A percentile compares a stretch with the other conserved stretches of the same genome.
These are phyloP conservation scores for Passalora sequoiae DNA, from an alignment of 2,329 filamentous ascomycete species.

Conservation along the genomic window DNA sequence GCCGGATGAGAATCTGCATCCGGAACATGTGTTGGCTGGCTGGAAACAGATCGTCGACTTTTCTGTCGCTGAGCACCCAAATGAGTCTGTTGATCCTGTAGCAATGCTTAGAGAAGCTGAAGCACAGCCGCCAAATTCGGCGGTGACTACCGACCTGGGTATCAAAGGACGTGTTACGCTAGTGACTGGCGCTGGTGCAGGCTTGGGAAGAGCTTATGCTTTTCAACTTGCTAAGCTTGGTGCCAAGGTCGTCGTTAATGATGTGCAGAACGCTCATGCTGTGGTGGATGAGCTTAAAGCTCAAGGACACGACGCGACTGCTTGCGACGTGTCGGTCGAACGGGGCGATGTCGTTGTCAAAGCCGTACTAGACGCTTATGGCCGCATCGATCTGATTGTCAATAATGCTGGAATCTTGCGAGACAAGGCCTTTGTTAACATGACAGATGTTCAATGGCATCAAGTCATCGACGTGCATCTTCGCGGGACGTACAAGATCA, in stretches of 20 bases:
- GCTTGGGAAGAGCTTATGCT: conserved; percentile 84
- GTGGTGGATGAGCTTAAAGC: conserved; percentile 89
- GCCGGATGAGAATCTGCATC: conserved; percentile 71
- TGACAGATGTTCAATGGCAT: conserved; percentile 90
- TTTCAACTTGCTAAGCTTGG: conserved; percentile 79
- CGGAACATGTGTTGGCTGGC: conserved; percentile 36
- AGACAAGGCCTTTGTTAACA: conserved; percentile 95
- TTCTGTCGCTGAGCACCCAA: conserved; percentile 59
- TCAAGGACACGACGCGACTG: conserved; percentile 77
- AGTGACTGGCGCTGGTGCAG: conserved; percentile 79
- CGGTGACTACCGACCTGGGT: conserved; percentile 93
- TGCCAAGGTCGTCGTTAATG: conserved; percentile 84
- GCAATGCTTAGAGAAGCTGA: conserved; percentile 79
- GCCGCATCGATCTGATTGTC: conserved; percentile 79
- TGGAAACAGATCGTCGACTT: conserved; percentile 87
- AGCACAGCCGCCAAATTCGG: conserved; percentile 89
- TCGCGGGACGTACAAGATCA: conserved; percentile 88
- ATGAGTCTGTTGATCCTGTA: conserved; percentile 75
- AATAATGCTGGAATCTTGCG: conserved; percentile 97
- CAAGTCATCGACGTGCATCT: conserved; percentile 86
- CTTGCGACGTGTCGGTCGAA: conserved; percentile 86
- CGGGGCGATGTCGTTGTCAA: conserved; percentile 87
- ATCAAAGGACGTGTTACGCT: conserved; percentile 81
- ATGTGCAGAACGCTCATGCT: conserved; percentile 79
- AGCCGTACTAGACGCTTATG: conserved; percentile 83